phyloP scores from a whole-genome alignment of 1,139 yeast genomes.

The Entelexis paramagnoliae region DNA sequence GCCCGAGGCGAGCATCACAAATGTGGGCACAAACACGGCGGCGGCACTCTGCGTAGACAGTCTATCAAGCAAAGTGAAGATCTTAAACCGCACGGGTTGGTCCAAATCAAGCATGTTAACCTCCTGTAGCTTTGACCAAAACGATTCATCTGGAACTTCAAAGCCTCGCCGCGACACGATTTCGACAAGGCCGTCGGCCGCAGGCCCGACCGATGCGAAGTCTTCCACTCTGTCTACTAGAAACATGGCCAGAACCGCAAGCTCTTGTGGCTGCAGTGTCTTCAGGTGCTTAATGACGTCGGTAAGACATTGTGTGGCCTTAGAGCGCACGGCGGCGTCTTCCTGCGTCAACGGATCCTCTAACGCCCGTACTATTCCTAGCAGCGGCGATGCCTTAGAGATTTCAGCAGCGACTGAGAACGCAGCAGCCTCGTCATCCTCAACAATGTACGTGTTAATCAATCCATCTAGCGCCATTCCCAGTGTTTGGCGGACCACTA shows the following conservation, averaged over 20 bases:
- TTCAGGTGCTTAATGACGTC: conserved; percentile 42
- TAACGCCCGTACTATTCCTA: conserved; percentile 45
- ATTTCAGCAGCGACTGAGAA: conserved; percentile 13
- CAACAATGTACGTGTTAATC: conserved; percentile 25
- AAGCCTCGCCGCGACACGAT: conserved; percentile 35
- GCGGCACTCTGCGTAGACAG: background rate
- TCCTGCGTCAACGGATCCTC: conserved; percentile 62
- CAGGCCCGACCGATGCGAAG: conserved; percentile 42
- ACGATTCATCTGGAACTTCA: background rate
- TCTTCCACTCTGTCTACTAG: conserved; percentile 60
- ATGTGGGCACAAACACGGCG: conserved; percentile 42
- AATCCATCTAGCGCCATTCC: conserved; percentile 12
- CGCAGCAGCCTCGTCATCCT: conserved; percentile 9
- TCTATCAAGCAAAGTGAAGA: conserved; percentile 43
- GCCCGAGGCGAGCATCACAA: conserved; percentile 61
- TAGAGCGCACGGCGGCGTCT: conserved; percentile 42
- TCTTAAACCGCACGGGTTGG: conserved; percentile 54
- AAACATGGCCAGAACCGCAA: conserved; percentile 52
- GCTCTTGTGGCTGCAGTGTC: conserved; percentile 36
- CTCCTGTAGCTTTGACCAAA: conserved; percentile 10
- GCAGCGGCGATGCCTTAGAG: conserved; percentile 30
- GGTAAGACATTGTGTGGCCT: conserved; percentile 51
- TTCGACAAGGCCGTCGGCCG: conserved; percentile 47
- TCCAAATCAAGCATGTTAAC: conserved; percentile 33
- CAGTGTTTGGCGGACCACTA: background rate